These are phyloP conservation scores for Phytophthora colocasiae DNA, from an alignment of 352 stramenopile genomes.

Conservation along the genomic window DNA sequence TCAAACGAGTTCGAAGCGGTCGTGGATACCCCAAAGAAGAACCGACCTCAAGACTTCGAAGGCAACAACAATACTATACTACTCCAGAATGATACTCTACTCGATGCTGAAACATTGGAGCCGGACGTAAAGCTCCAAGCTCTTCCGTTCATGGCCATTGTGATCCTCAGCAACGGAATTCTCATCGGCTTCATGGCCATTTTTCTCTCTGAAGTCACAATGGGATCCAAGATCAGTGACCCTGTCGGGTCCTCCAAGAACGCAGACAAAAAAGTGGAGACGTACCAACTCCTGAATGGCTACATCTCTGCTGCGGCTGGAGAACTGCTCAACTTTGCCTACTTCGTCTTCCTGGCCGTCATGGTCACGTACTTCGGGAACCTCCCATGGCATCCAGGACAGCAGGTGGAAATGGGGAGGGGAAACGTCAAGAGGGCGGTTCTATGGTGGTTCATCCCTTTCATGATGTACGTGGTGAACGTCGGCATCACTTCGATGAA, in stretches of 20 bases:
- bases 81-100: conserved; percentile 11
- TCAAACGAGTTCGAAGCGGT: conserved; percentile 9
- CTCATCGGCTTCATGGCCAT: conserved; percentile 39
- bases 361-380: conserved; percentile 50
- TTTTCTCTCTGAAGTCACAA: conserved; percentile 40
- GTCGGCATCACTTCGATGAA: conserved; percentile 48
- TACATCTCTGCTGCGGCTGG: conserved; percentile 40
- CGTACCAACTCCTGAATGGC: conserved; percentile 47
- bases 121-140: conserved; percentile 33
- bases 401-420: conserved; percentile 23
- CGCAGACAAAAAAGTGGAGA: conserved; percentile 40
- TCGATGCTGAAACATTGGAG: conserved; percentile 15
- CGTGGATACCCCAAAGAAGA: conserved; percentile 23
- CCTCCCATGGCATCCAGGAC: conserved; percentile 37
- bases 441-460: conserved; percentile 41
- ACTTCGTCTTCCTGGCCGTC: conserved; percentile 50
- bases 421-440: conserved; percentile 36
- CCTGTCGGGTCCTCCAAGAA: conserved; percentile 41
- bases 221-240: conserved; percentile 37
- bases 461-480: conserved; percentile 50
- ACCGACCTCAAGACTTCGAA: conserved; percentile 2
- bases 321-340: conserved; percentile 36
- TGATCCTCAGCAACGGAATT: conserved; percentile 27
- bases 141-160: conserved; percentile 27
- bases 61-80: conserved; percentile 12